Evolutionary conservation across 352 stramenopile species (phyloP).

Genomic region (Globisporangium iwayamae): DNA sequence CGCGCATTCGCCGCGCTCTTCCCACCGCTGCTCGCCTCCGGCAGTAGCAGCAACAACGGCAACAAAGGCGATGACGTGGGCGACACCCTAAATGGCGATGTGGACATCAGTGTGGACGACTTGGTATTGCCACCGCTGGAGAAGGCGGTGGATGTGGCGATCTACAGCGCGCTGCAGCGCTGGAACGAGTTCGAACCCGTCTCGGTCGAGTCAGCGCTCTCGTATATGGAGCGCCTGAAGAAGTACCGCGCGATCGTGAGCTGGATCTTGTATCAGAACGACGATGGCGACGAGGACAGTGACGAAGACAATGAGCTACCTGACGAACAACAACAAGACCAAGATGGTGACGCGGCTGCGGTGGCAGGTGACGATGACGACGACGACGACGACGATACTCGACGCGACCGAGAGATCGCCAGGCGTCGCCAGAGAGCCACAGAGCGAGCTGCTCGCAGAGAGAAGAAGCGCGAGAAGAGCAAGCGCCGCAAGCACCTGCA

Average conservation of each 20-base stretch:
- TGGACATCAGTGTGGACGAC: conserved; percentile 58
- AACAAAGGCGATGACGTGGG: conserved; percentile 16
- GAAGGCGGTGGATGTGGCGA: conserved; percentile 44
- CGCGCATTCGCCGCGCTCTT: conserved; percentile 37
- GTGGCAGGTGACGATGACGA: neutral
- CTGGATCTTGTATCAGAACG: conserved; percentile 43
- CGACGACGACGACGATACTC: conserved; percentile 11
- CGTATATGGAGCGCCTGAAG: conserved; percentile 51
- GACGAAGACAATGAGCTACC: conserved; percentile 16
- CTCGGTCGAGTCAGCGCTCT: conserved; percentile 40
- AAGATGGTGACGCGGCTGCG: neutral
- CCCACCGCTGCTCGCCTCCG: conserved; percentile 28
- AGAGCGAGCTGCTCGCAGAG: conserved; percentile 19
- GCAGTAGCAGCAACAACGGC: conserved; percentile 10
- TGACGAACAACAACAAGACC: conserved; percentile 7
- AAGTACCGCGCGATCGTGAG: conserved; percentile 57
- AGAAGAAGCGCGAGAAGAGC: conserved; percentile 24
- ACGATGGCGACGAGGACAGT: conserved; percentile 19
- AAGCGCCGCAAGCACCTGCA: conserved; percentile 23
- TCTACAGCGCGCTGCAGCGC: conserved; percentile 51
- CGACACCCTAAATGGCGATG: conserved; percentile 9
- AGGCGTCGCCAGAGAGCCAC: conserved; percentile 17
- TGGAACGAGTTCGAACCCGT: conserved; percentile 63
- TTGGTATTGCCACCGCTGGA: conserved; percentile 49
- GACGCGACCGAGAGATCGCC: conserved; percentile 16